Evolutionary conservation across 1,139 yeast species (phyloP), one percentile per base, ranked within the genome.

Genomic region (Protomyces gravidus): DNA sequence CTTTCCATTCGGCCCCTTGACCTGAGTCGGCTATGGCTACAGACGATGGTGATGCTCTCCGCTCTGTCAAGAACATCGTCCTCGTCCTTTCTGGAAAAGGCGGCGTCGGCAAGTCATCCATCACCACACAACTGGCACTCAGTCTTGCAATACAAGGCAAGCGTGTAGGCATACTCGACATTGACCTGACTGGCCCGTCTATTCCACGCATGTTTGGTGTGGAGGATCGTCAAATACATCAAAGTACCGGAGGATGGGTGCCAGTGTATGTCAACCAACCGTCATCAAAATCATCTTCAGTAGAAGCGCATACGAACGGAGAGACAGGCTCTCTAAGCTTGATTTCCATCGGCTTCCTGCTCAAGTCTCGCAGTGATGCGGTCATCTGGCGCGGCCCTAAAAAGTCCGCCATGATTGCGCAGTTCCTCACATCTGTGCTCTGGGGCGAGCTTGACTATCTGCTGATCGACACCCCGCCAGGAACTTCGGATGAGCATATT

Each of bases 301-400:
- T n/a, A 5, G n/a, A 13, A 7, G 19, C 47, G 19, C 9, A 36
- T 2, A 17, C 21, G 2, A 11, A 15, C 5, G 55, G 26, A 13
- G 50, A 2, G 66, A 27, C 42, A 3, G 56, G 65, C 64, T 63
- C 21, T 60, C 71, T 66, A 62, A 75, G 82, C 47, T 78, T 90
- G 50, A 89, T 92, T 86, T 88, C 96, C 3, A 74, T 94, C n/a
- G 99, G 98, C 2, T 92, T 94, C 68, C 71, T 94, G 49, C 72
- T 92, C 7, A 85, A 86, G 17, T 84, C 87, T 69, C 74, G 97
- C 62, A 95, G 95, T 26, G 87, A 86, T 67, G 84, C 95, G 21
- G 95, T 94, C 32, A 97, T 92, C 6, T 94, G 99, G 99, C 78
- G 97, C 68, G 99, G 99, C 0, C 98, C 99, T 1, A 89, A 90